phyloP scores from a whole-genome alignment of 352 stramenopile species.

The Globisporangium recalcitrans region DNA sequence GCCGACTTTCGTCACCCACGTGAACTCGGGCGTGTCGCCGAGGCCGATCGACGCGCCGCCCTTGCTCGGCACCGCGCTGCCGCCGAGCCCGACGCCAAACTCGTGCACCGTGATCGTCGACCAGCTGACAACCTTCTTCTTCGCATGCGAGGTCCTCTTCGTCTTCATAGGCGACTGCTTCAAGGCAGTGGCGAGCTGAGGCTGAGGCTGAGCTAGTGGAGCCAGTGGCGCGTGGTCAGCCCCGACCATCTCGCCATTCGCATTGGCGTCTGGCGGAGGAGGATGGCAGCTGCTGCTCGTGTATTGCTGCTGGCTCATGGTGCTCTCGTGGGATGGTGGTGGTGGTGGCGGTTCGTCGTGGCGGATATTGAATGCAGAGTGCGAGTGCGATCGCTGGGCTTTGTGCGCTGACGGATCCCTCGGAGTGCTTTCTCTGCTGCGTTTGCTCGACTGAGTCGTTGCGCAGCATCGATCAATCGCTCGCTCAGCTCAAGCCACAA shows the following conservation, averaged over 20 bases:
- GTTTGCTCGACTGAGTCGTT: slow-evolving; percentile 12
- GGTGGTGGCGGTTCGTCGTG: not conserved
- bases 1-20: slow-evolving; percentile 42
- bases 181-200: not conserved
- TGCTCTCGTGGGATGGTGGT: not conserved
- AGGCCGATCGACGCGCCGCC: slow-evolving; percentile 40
- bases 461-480: slow-evolving; percentile 2
- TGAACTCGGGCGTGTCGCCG: slow-evolving; percentile 37
- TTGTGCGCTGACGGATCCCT: too few species aligned
- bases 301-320: not conserved
- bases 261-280: not conserved
- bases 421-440: slow-evolving; percentile 5
- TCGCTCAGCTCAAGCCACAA: not conserved
- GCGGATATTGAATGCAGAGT: not conserved
- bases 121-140: slow-evolving; percentile 33
- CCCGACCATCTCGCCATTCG: slow-evolving; percentile 1
- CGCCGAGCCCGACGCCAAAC: slow-evolving; percentile 38
- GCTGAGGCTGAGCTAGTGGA: too few species aligned
- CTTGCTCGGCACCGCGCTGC: slow-evolving; percentile 33
- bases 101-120: slow-evolving; percentile 46
- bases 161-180: not conserved
- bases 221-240: not conserved
- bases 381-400: not conserved
- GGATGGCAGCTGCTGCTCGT: not conserved
- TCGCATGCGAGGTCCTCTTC: not conserved